Evolutionary conservation across 345 rosid genomes (phyloP).

Genomic region (Gossypium bickii): DNA sequence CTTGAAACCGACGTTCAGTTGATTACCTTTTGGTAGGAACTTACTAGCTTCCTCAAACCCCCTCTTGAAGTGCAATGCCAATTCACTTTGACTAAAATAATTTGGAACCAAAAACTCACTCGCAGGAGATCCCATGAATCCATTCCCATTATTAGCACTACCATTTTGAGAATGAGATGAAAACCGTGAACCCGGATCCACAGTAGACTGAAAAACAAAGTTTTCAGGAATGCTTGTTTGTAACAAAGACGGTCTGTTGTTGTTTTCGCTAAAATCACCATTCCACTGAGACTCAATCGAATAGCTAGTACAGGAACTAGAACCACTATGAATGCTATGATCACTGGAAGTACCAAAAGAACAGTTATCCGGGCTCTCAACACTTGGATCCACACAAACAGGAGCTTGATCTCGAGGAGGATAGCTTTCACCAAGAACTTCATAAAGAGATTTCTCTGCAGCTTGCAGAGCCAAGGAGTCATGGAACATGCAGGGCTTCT

Average conservation of each 20-base stretch:
- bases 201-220: slow-evolving; percentile 17
- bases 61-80: slow-evolving; percentile 59
- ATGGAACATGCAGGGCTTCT: slow-evolving; percentile 40
- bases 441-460: slow-evolving; percentile 62
- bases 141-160: slow-evolving; percentile 4
- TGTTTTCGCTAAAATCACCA: slow-evolving; percentile 9
- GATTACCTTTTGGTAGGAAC: slow-evolving; percentile 65
- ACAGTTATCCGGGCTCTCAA: slow-evolving; percentile 25
- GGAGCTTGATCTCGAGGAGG: slow-evolving; percentile 20
- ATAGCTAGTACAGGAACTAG: slow-evolving; percentile 16
- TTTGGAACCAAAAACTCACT: slow-evolving; percentile 43
- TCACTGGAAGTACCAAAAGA: slow-evolving; percentile 24
- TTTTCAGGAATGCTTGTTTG: slow-evolving; percentile 15
- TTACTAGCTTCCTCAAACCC: slow-evolving; percentile 84
- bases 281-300: slow-evolving; percentile 27
- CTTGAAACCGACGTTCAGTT: slow-evolving; percentile 39
- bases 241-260: slow-evolving; percentile 16
- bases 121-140: slow-evolving; percentile 25
- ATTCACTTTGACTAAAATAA: slow-evolving; percentile 48
- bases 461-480: slow-evolving; percentile 55
- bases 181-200: neutral
- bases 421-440: slow-evolving; percentile 42
- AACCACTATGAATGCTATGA: slow-evolving; percentile 24
- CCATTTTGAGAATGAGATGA: slow-evolving; percentile 6
- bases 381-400: slow-evolving; percentile 23